Conservation (phyloP, 108 stramenopile species). For the Schizochytrium sp. region DNA sequence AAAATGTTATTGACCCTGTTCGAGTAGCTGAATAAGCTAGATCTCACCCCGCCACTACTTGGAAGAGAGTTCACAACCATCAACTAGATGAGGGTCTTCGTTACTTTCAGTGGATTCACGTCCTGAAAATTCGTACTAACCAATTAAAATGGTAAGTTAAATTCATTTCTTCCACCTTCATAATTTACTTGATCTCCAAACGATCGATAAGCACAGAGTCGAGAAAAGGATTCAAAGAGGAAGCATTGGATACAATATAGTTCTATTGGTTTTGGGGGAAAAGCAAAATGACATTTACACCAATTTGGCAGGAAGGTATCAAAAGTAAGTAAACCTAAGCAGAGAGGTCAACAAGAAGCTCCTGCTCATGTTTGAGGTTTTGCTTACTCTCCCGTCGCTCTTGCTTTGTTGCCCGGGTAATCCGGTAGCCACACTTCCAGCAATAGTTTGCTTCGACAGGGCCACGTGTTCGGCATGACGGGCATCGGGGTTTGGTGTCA, state of each 20-base stretch:
- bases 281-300: too few relatives aligned
- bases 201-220: too few relatives aligned
- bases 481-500: neutral
- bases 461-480: neutral
- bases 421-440: constrained; percentile 57
- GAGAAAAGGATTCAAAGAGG: too few relatives aligned
- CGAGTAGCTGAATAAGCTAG: neutral
- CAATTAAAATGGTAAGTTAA: neutral
- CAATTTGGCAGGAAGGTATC: too few relatives aligned
- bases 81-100: neutral
- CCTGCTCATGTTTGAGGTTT: neutral
- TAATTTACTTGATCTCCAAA: too few relatives aligned
- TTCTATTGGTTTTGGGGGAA: too few relatives aligned
- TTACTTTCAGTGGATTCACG: constrained; percentile 11
- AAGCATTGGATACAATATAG: too few relatives aligned
- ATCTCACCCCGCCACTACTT: constrained; percentile 20
- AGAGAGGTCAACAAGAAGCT: neutral
- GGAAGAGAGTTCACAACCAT: constrained; percentile 20
- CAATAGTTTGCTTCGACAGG: constrained; percentile 19
- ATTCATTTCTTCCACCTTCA: too few relatives aligned
- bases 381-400: neutral
- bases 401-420: neutral
- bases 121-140: constrained; percentile 46
- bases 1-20: neutral
- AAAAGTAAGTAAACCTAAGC: too few relatives aligned